phyloP scores from a whole-genome alignment of 352 stramenopile genomes.

The Pythium folliculosum region DNA sequence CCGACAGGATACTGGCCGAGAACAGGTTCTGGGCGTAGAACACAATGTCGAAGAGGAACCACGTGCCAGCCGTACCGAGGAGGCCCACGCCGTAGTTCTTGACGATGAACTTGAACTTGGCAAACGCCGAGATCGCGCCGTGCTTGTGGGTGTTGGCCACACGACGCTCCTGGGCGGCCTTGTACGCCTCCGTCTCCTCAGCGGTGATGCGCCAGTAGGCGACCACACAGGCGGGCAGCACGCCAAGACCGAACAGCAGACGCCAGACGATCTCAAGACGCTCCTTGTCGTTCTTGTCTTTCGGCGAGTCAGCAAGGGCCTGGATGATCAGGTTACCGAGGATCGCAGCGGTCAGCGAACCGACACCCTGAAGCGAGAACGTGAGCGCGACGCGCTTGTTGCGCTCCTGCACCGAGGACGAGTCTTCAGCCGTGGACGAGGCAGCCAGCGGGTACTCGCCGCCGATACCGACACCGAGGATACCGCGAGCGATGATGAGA shows the following conservation, averaged over 20 bases:
- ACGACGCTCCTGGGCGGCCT: constrained; percentile 25
- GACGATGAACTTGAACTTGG: constrained; percentile 32
- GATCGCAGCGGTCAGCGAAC: constrained; percentile 37
- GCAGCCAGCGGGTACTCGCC: constrained; percentile 41
- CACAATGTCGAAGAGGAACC: constrained; percentile 73
- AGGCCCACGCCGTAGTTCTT: constrained; percentile 39
- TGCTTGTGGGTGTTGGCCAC: no score
- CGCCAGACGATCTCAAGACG: constrained; percentile 38
- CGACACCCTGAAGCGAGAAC: constrained; percentile 43
- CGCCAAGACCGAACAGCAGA: constrained; percentile 49
- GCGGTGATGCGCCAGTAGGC: constrained; percentile 57
- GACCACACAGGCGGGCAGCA: constrained; percentile 47
- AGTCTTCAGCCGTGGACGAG: constrained; percentile 38
- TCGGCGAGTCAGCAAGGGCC: constrained; percentile 28
- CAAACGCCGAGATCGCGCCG: no score
- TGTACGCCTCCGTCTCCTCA: constrained; percentile 54
- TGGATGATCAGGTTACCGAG: constrained; percentile 27
- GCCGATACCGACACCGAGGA: constrained; percentile 37
- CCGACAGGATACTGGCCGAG: constrained; percentile 43
- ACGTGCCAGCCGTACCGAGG: constrained; percentile 39
- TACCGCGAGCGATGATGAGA: constrained; percentile 16
- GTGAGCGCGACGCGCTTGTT: constrained; percentile 41
- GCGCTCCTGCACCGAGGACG: constrained; percentile 32
- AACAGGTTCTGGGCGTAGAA: constrained; percentile 68
- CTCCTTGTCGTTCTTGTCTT: constrained; percentile 30